phyloP scores from a whole-genome alignment of 768 basidiomycete species.

The Trametes cinnabarina region DNA sequence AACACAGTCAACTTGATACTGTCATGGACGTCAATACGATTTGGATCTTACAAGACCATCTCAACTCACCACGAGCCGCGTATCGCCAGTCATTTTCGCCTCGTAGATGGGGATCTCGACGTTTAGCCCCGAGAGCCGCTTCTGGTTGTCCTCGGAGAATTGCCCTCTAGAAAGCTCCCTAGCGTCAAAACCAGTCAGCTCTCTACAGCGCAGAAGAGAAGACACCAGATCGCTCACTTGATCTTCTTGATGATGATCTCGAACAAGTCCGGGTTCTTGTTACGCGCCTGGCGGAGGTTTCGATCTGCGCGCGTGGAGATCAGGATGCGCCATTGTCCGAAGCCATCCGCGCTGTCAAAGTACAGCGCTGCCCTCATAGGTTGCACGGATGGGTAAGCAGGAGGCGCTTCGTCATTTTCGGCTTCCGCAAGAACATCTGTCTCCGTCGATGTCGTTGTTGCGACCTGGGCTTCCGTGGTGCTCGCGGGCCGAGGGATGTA shows the following conservation, averaged over 20 bases:
- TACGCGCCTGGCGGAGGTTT: slow-evolving; percentile 47
- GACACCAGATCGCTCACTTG: slow-evolving; percentile 40
- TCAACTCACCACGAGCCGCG: slow-evolving; percentile 19
- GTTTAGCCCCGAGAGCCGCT: slow-evolving; percentile 44
- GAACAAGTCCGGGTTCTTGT: slow-evolving; percentile 46
- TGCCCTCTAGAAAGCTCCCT: slow-evolving; percentile 68
- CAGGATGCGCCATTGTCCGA: slow-evolving; percentile 64
- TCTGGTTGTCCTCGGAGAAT: slow-evolving; percentile 68
- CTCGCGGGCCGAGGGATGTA: not conserved
- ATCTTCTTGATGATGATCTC: slow-evolving; percentile 65
- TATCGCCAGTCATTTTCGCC: slow-evolving; percentile 53
- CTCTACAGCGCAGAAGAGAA: too few species aligned
- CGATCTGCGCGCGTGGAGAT: slow-evolving; percentile 48
- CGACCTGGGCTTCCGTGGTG: not conserved
- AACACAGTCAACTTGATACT: slow-evolving; percentile 30
- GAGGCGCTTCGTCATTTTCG: slow-evolving; percentile 8
- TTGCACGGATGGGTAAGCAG: slow-evolving; percentile 47
- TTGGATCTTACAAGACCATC: not conserved
- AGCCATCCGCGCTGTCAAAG: slow-evolving; percentile 56
- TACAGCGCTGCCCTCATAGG: slow-evolving; percentile 61
- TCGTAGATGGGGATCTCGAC: slow-evolving; percentile 59
- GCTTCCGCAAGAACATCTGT: not conserved
- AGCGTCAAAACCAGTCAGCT: not conserved
- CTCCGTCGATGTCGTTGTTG: not conserved
- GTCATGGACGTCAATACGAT: not conserved